Percentiles rank a stretch among this genome's conserved stretches.
phyloP scores from a whole-genome alignment of 495 filamentous ascomycete species.

The Amphirosellinia nigrospora region DNA sequence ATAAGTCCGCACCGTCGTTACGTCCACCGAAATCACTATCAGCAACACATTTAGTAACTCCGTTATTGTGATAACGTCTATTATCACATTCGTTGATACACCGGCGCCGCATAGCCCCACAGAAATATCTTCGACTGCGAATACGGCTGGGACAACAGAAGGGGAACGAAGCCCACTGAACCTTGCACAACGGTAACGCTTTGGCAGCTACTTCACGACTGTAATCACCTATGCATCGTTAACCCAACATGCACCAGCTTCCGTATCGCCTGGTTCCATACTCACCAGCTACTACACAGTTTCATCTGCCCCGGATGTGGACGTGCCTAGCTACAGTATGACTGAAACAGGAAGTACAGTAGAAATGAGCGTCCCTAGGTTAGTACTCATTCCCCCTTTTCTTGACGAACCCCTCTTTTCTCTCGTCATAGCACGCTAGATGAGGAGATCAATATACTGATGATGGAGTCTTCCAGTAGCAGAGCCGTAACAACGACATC shows the following conservation, averaged over 20 bases:
- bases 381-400: constrained; percentile 28
- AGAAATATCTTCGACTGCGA: not conserved
- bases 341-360: constrained; percentile 31
- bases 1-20: constrained; percentile 21
- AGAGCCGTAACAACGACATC: not conserved
- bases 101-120: constrained; percentile 24
- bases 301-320: constrained; percentile 19
- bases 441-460: not conserved
- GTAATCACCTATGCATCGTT: constrained; percentile 35
- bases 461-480: not conserved
- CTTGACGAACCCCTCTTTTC: not conserved
- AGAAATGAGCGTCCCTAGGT: constrained; percentile 30
- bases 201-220: constrained; percentile 37
- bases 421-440: not conserved
- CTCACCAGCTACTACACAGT: constrained; percentile 22
- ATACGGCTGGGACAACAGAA: not conserved
- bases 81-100: constrained; percentile 39
- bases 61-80: constrained; percentile 55
- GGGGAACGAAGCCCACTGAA: constrained; percentile 2
- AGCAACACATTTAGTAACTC: constrained; percentile 60
- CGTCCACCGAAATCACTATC: constrained; percentile 52
- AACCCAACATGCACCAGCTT: constrained; percentile 24
- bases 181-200: constrained; percentile 34
- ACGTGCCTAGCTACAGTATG: constrained; percentile 37
- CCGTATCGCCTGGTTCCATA: constrained; percentile 23